Percentiles rank a stretch among this genome's conserved stretches.
phyloP scores from a whole-genome alignment of 1,139 yeast genomes.

The Chernovozyma aurita region DNA sequence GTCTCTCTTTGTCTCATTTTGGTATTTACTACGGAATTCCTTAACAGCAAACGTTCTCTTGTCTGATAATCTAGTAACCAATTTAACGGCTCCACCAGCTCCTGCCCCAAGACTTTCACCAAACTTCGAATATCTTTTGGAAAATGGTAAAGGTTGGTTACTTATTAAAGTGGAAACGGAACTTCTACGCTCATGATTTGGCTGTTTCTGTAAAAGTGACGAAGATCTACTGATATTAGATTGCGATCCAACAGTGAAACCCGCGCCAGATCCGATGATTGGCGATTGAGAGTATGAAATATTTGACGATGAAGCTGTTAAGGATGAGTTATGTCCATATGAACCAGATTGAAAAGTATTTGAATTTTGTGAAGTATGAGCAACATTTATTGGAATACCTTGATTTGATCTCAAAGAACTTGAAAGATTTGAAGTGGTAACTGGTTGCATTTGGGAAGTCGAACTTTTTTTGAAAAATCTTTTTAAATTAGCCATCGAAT shows the following conservation, averaged over 20 bases:
- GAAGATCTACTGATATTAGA: conserved; percentile 24
- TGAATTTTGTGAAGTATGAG: conserved; percentile 15
- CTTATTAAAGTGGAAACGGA: conserved; percentile 31
- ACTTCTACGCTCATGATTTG: conserved; percentile 33
- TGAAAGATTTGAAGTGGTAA: conserved; percentile 31
- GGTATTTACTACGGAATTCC: conserved; percentile 77
- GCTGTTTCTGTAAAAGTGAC: conserved; percentile 25
- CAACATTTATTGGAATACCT: conserved; percentile 15
- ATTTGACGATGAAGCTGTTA: conserved; percentile 30
- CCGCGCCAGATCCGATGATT: conserved; percentile 12
- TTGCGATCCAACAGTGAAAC: conserved; percentile 16
- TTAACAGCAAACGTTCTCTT: conserved; percentile 82
- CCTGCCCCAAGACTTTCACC: conserved; percentile 94
- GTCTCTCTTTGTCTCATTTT: conserved; percentile 75
- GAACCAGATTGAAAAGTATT: conserved; percentile 16
- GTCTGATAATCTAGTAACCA: conserved; percentile 67
- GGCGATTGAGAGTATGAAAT: conserved; percentile 33
- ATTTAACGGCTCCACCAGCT: conserved; percentile 89
- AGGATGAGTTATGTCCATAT: conserved; percentile 12
- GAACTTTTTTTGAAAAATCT: conserved; percentile 53
- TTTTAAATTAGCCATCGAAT: conserved; percentile 72
- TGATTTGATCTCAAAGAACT: conserved; percentile 31
- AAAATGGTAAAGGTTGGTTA: conserved; percentile 47
- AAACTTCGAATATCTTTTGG: conserved; percentile 73
- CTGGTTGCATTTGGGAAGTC: conserved; percentile 20